Evolutionary conservation across 306 rosid species (phyloP), one percentile per base, ranked within the genome.

Genomic region (Coriaria nepalensis): DNA sequence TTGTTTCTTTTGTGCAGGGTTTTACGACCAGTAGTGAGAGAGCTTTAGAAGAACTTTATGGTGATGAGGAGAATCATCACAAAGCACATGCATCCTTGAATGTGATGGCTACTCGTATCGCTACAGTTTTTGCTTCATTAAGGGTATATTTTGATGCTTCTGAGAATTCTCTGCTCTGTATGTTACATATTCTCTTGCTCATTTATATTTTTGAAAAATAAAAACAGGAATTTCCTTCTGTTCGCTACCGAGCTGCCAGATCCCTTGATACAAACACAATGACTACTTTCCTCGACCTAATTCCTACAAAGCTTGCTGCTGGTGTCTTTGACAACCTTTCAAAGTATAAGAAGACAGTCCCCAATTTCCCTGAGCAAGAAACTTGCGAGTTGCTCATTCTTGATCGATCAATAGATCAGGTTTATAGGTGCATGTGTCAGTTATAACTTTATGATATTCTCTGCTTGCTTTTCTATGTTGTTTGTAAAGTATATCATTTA

Each of bases 371-470:
- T 47, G 80, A 78, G 74, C 66, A 84, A 48, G 97, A 90, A 75
- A 81, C 95, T 52, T 90, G 97, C 59, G 94, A 90, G 69, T 68
- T 90, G 77, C 93, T 90, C 53, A 81, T 90, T 69, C 74, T 90
- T 70, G 97, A 90, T 73, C 78, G 97, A 79, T 79, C 97, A 59
- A 62, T 90, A 55, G 97, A 90, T 79, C 95, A 81, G 97, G 97
- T 90, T 68, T 79, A 20, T 20, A 20, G 29, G 29, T 20, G 29
- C 29, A 20, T 20, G 29, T 20, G 29, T 67, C 72, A 42, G 63
- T 67, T 61, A 67, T 51, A 49, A 37, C n/a, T 57, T 76, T 64
- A 55, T 66, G 49, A 50, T 68, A 67, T 53, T 52, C 2, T 14
- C 9, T n/a, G 14, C 57, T 76, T 64, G 57, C 29, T 20, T 20